Evolutionary conservation across 2,329 filamentous ascomycete species (phyloP).

Genomic region (Tympanopsis confertula): DNA sequence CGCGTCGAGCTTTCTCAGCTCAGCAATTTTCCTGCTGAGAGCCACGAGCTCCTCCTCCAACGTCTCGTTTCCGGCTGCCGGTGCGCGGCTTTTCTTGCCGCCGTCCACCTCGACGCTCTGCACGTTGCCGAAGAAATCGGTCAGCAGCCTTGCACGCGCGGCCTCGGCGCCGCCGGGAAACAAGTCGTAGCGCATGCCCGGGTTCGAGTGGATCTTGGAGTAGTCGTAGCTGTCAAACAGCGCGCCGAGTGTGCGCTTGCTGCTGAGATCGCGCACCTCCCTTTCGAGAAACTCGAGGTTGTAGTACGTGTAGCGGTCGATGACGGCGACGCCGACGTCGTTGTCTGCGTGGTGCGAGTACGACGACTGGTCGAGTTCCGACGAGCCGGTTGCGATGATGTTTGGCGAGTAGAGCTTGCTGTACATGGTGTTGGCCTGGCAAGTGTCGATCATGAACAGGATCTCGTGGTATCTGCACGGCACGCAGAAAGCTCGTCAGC

Average conservation of each 20-base stretch:
- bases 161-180: conserved; percentile 73
- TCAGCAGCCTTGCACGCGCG: conserved; percentile 70
- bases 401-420: conserved; percentile 96
- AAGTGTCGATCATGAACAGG: conserved; percentile 99
- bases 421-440: conserved; percentile 99
- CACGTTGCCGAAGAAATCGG: conserved; percentile 97
- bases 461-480: conserved; percentile 74
- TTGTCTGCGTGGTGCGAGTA: conserved; percentile 98
- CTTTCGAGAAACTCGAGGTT: conserved; percentile 93
- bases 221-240: conserved; percentile 94
- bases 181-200: conserved; percentile 88
- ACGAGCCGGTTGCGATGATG: conserved; percentile 91
- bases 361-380: conserved; percentile 86
- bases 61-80: too few relatives aligned
- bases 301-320: conserved; percentile 97
- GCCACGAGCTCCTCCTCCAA: conserved; percentile 65
- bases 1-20: conserved; percentile 29
- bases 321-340: conserved; percentile 94
- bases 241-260: conserved; percentile 82
- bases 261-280: conserved; percentile 73
- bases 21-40: conserved; percentile 57
- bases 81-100: conserved; percentile 27
- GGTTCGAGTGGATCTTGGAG: conserved; percentile 84
- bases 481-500: background rate
- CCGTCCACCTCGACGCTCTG: conserved; percentile 87